Evolutionary conservation across 164 flowering plant species (phyloP).

Genomic region (Stephania japonica): DNA sequence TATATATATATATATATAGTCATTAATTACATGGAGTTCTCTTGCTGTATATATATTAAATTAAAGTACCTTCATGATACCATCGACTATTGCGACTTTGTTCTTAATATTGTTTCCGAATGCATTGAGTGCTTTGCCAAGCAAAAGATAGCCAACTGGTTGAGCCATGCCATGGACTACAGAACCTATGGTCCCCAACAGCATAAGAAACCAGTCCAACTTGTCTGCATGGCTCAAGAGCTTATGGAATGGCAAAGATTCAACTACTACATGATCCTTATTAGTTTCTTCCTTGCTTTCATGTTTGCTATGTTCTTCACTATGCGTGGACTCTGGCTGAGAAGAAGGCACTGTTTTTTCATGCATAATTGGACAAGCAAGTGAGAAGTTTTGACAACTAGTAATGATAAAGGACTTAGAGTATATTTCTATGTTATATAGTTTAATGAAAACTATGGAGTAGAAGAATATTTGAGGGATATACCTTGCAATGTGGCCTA

Average conservation of each 20-base stretch:
- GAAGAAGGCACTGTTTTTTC: neutral
- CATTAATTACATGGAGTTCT: no score
- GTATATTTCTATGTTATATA: neutral
- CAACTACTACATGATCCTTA: neutral
- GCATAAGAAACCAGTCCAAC: slow-evolving; percentile 60
- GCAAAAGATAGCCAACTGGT: slow-evolving; percentile 57
- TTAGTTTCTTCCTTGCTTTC: neutral
- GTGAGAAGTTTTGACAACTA: no score
- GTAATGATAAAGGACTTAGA: no score
- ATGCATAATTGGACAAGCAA: neutral
- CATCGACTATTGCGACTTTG: slow-evolving; percentile 46
- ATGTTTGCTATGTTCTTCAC: slow-evolving; percentile 4
- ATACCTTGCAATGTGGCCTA: neutral
- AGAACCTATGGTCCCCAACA: slow-evolving; percentile 56
- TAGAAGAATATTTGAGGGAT: slow-evolving; percentile 5
- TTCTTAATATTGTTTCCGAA: slow-evolving; percentile 46
- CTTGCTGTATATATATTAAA: no score
- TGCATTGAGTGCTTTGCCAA: slow-evolving; percentile 66
- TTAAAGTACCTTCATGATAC: slow-evolving; percentile 41
- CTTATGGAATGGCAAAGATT: slow-evolving; percentile 20
- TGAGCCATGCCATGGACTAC: slow-evolving; percentile 62
- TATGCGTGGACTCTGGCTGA: slow-evolving; percentile 1
- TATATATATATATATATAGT: no score
- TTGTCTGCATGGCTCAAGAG: slow-evolving; percentile 61
- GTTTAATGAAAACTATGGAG: slow-evolving; percentile 3